Percentiles rank a stretch among this genome's conserved stretches.
phyloP scores from a whole-genome alignment of 2,329 filamentous ascomycete species.

The Cordyceps cicadae region DNA sequence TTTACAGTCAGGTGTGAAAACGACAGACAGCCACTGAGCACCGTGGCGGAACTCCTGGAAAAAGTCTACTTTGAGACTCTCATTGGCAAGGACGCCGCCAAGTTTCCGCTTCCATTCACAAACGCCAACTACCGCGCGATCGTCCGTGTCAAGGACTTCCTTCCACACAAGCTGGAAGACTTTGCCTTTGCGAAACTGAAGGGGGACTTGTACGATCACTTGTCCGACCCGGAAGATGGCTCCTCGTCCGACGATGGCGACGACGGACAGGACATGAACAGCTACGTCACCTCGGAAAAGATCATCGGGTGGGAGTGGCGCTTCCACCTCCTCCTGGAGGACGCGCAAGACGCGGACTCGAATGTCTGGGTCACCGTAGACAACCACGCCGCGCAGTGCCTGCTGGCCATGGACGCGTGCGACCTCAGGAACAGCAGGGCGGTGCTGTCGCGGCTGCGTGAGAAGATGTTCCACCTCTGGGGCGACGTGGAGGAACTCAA shows the following conservation, averaged over 20 bases:
- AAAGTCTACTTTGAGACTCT: slow-evolving; percentile 33
- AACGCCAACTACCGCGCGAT: slow-evolving; percentile 62
- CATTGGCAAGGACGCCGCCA: slow-evolving; percentile 29
- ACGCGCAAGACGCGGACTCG: slow-evolving; percentile 36
- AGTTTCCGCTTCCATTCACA: slow-evolving; percentile 57
- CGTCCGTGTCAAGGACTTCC: slow-evolving; percentile 76
- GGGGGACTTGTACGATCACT: slow-evolving; percentile 37
- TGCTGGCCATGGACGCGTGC: slow-evolving; percentile 39
- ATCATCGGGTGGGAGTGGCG: slow-evolving; percentile 64
- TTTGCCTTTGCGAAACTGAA: slow-evolving; percentile 50
- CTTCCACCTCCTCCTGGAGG: slow-evolving; percentile 72
- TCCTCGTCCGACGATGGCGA: slow-evolving; percentile 18
- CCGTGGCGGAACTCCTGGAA: slow-evolving; percentile 33
- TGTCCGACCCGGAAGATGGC: slow-evolving; percentile 33
- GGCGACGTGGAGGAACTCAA: slow-evolving; percentile 74
- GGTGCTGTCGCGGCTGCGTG: slow-evolving; percentile 46
- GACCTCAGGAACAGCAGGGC: slow-evolving; percentile 46
- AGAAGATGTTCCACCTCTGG: slow-evolving; percentile 74
- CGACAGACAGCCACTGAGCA: slow-evolving; percentile 25
- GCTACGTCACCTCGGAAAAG: slow-evolving; percentile 19
- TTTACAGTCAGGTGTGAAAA: slow-evolving; percentile 41
- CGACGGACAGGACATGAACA: slow-evolving; percentile 18
- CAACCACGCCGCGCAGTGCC: slow-evolving; percentile 42
- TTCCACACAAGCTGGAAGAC: slow-evolving; percentile 59
- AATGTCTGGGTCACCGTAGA: slow-evolving; percentile 62